Evolutionary conservation across 208 protist genomes (phyloP).

Genomic region (Kentomonas sorsogonicus): DNA sequence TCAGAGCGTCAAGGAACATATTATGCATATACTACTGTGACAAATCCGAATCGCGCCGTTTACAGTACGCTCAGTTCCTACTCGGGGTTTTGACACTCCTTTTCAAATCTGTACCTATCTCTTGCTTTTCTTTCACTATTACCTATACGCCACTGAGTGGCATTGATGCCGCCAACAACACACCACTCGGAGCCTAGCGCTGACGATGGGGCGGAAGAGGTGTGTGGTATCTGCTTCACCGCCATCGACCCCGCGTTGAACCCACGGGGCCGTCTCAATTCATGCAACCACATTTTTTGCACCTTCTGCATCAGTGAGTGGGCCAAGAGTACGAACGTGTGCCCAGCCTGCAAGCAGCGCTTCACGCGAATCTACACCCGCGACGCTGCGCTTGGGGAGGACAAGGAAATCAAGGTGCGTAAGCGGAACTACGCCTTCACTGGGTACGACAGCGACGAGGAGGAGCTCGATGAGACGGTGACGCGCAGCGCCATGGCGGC

Average conservation of each 20-base stretch:
- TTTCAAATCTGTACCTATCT: background rate
- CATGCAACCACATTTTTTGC: constrained; percentile 83
- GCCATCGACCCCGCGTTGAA: constrained; percentile 60
- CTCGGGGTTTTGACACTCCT: background rate
- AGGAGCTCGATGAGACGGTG: constrained; percentile 7
- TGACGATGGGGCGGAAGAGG: constrained; percentile 29
- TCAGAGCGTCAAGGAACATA: too few relatives aligned
- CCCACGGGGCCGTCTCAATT: constrained; percentile 75
- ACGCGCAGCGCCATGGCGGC: background rate
- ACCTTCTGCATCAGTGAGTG: constrained; percentile 79
- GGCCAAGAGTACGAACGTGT: constrained; percentile 81
- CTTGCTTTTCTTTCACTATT: background rate
- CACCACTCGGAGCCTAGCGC: background rate
- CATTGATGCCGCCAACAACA: background rate
- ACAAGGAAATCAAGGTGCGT: constrained; percentile 75
- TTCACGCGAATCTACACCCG: constrained; percentile 72
- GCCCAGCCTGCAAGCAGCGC: constrained; percentile 75
- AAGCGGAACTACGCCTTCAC: constrained; percentile 60
- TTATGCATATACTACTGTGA: too few relatives aligned
- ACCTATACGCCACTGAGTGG: background rate
- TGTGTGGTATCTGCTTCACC: constrained; percentile 85
- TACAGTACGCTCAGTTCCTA: too few relatives aligned
- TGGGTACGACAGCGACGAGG: constrained; percentile 32
- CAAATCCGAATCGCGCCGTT: too few relatives aligned
- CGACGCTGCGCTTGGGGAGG: constrained; percentile 13